Percentiles rank a stretch among this genome's conserved stretches.
Conservation (phyloP, 495 filamentous ascomycete genomes). For the Aspergillus taichungensis region DNA sequence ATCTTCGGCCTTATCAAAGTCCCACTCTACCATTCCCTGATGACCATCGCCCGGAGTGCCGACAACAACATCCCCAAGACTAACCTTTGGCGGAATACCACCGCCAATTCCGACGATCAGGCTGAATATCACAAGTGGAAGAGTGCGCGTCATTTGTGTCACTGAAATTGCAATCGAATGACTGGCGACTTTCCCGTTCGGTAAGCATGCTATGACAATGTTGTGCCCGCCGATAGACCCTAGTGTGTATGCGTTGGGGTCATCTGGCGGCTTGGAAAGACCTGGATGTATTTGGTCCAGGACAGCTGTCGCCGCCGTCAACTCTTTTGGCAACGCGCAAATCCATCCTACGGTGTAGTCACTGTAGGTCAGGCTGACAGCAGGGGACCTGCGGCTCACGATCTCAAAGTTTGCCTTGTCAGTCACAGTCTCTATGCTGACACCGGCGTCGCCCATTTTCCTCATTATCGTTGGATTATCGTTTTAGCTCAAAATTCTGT, state of each 20-base stretch:
- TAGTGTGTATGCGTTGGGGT: slow-evolving; percentile 23
- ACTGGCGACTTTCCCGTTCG: slow-evolving; percentile 20
- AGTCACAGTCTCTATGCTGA: too few species aligned
- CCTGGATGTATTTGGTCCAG: slow-evolving; percentile 10
- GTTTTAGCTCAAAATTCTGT: background rate
- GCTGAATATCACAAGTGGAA: slow-evolving; percentile 24
- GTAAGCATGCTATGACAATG: slow-evolving; percentile 26
- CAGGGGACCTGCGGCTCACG: too few species aligned
- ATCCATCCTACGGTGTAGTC: slow-evolving; percentile 21
- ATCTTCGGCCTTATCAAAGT: slow-evolving; percentile 10
- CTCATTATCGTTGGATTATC: too few species aligned
- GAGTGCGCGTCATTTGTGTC: slow-evolving; percentile 22
- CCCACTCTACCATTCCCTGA: slow-evolving; percentile 17
- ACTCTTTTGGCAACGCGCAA: slow-evolving; percentile 17
- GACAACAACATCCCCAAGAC: slow-evolving; percentile 19
- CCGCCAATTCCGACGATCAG: slow-evolving; percentile 40
- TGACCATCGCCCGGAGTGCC: slow-evolving; percentile 4
- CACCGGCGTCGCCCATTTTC: too few species aligned
- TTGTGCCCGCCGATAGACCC: slow-evolving; percentile 25
- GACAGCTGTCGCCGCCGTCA: slow-evolving; percentile 13
- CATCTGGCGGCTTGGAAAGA: slow-evolving; percentile 5
- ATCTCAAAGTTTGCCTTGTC: too few species aligned
- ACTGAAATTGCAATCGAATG: slow-evolving; percentile 21
- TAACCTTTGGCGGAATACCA: slow-evolving; percentile 19
- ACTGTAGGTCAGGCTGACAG: background rate